These are phyloP conservation scores for Lycium ferocissimum DNA, from an alignment of 257 asterid genomes.

Conservation along the genomic window DNA sequence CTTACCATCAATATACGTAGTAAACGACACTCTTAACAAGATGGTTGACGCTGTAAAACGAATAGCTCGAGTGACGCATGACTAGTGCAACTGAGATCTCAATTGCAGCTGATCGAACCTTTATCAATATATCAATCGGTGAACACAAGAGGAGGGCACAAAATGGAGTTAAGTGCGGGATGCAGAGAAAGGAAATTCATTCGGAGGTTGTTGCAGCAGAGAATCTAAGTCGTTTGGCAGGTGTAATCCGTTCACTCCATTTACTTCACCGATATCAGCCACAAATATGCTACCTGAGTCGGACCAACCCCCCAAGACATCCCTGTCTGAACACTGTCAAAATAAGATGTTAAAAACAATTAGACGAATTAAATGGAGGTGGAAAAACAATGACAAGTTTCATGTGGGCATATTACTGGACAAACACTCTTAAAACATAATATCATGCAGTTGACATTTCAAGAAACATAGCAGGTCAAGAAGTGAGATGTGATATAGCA, in stretches of 20 bases:
- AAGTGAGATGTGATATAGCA: neutral
- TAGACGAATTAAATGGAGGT: slow-evolving; percentile 4
- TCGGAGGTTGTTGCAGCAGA: neutral
- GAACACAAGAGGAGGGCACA: neutral
- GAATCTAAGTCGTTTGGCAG: slow-evolving; percentile 6
- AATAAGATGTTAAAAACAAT: neutral
- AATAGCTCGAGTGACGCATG: neutral
- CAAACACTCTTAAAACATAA: neutral
- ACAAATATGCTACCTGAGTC: slow-evolving; percentile 52
- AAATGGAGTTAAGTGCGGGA: neutral
- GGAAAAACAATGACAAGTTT: neutral
- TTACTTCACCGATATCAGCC: slow-evolving; percentile 41
- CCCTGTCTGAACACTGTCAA: slow-evolving; percentile 43
- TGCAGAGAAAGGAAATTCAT: neutral
- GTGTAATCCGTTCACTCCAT: neutral
- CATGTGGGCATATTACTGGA: neutral
- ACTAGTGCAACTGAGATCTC: neutral
- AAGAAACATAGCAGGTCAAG: neutral
- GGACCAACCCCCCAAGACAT: slow-evolving; percentile 55
- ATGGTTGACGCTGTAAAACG: too few species aligned
- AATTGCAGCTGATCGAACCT: neutral
- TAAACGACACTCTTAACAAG: too few species aligned
- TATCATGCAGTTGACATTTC: neutral
- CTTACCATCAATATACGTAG: too few species aligned
- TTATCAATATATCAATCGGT: neutral